Evolutionary conservation across 805 yeast genomes (phyloP), one percentile per base, ranked within the genome.

Genomic region (Torulaspora franciscae): DNA sequence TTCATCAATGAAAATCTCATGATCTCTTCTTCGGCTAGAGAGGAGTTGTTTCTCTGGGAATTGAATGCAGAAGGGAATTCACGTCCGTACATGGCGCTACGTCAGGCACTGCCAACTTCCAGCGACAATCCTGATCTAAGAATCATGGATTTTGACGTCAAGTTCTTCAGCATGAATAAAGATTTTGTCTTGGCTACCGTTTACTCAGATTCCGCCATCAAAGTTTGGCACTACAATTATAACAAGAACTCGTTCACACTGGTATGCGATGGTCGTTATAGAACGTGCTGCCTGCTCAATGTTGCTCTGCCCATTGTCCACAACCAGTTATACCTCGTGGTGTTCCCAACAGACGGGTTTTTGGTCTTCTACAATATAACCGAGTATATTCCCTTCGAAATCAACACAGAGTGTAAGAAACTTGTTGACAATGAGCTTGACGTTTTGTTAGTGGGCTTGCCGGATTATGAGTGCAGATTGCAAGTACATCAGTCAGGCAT

Each of bases 401-500:
- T 56, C n/a, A 15, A 22, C 6, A 51, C 47, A 43, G 30, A 29
- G 7, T 51, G 45, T 44, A 29, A 36, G 1, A 30, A 36, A 19
- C 24, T 56, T 8, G 9, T 33, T 5, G 42, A 43, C 27, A 37
- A 32, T 28, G 10, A 26, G 17, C 9, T 27, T 4, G 37, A 42
- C 2, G 7, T 35, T 6, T 15, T 19, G 8, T 15, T 14, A 6
- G 25, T 42, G 13, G 37, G 17, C 3, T 43, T 56, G n/a, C 55
- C 58, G 6, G 28, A 27, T 1, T 42, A 37, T 23, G 38, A 32
- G 1, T 51, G 69, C 32, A 68, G 71, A 39, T 74, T 77, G 42
- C 76, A 68, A 42, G 68, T 87, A 9, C 99, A 93, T 57, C 96
- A 90, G 62, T 87, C 91, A 30, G 88, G 96, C 32, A 75, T 91